Percentiles rank a stretch among this genome's conserved stretches.
Conservation (phyloP, 306 rosid genomes). For the Boehmeria nivea region DNA sequence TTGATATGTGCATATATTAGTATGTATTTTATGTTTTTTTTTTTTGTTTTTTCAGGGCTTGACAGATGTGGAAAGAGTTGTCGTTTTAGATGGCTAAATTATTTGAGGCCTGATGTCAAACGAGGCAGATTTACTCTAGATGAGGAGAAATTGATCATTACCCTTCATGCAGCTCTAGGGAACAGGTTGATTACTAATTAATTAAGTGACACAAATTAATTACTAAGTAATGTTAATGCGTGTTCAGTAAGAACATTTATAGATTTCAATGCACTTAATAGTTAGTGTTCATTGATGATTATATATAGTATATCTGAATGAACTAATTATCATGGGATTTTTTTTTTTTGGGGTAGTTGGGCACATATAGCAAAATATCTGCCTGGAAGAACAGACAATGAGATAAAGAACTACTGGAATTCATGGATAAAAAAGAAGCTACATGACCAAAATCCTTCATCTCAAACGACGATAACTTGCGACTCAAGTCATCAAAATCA, state of each 20-base stretch:
- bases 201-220: too few species aligned
- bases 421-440: slow-evolving; percentile 96
- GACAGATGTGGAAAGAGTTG: slow-evolving; percentile 98
- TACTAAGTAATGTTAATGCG: too few species aligned
- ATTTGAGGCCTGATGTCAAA: slow-evolving; percentile 90
- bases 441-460: slow-evolving; percentile 39
- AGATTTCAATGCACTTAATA: too few species aligned
- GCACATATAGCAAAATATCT: slow-evolving; percentile 96
- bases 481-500: not conserved
- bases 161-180: slow-evolving; percentile 91
- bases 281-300: too few species aligned
- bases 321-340: not conserved
- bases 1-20: too few species aligned
- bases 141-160: slow-evolving; percentile 84
- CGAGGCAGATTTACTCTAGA: slow-evolving; percentile 91
- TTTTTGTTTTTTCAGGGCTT: slow-evolving; percentile 50
- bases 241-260: too few species aligned
- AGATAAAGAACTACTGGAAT: slow-evolving; percentile 96
- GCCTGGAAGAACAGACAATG: slow-evolving; percentile 96
- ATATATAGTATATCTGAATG: too few species aligned
- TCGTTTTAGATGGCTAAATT: slow-evolving; percentile 91
- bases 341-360: slow-evolving; percentile 49
- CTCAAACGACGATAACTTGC: slow-evolving; percentile 6
- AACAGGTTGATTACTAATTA: slow-evolving; percentile 69
- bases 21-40: not conserved